A percentile compares a stretch with the other conserved stretches of the same genome.
phyloP scores from a whole-genome alignment of 331 rosid species.

The Acacia concinna region DNA sequence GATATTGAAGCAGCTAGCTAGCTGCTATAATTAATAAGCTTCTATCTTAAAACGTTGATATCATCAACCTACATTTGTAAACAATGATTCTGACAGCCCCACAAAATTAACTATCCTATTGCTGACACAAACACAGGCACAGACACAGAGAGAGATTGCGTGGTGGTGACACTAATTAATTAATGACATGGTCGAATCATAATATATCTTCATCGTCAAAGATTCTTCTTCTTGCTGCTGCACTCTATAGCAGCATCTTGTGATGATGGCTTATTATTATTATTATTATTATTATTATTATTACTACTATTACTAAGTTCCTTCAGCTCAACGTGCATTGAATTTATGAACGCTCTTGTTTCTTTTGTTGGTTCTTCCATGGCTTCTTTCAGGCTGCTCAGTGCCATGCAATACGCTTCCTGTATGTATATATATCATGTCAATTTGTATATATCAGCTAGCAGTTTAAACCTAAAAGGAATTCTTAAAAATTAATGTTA shows the following conservation, averaged over 20 bases:
- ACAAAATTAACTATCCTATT: not conserved
- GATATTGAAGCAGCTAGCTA: conserved; percentile 9
- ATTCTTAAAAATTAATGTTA: not conserved
- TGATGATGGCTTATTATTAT: not conserved
- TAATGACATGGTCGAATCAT: not conserved
- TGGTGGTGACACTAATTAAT: not conserved
- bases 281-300: not conserved
- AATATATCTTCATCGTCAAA: not conserved
- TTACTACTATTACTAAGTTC: not conserved
- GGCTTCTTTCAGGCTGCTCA: conserved; percentile 34
- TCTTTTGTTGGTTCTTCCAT: conserved; percentile 33
- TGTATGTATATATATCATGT: not conserved
- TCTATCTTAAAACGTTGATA: not conserved
- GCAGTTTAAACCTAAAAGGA: not conserved
- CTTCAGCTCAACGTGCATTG: conserved; percentile 34
- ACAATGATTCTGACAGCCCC: not conserved
- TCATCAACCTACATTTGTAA: not conserved
- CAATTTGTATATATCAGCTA: not conserved
- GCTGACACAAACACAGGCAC: not conserved
- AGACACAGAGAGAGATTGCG: not conserved
- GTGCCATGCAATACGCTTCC: conserved; percentile 37
- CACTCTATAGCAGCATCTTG: not conserved
- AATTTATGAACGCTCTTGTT: conserved; percentile 30
- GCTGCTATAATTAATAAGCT: not conserved
- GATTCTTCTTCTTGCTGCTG: conserved; percentile 21